Percentiles rank a stretch among this genome's conserved stretches.
These are phyloP conservation scores for Achaetomium macrosporum DNA, from an alignment of 2,329 filamentous ascomycete species.

Conservation along the genomic window DNA sequence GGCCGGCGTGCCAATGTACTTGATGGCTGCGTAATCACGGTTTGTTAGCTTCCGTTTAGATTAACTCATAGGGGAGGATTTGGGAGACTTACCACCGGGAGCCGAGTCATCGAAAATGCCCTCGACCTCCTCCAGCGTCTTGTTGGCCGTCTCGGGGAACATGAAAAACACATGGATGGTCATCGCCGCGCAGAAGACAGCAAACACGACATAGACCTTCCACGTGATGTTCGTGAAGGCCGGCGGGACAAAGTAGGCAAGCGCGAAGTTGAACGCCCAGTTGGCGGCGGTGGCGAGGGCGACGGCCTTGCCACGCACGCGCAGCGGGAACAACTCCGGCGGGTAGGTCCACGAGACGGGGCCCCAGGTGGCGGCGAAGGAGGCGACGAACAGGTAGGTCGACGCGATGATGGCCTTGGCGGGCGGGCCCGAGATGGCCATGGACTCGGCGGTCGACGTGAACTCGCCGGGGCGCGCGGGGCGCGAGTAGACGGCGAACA, in stretches of 20 bases:
- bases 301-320: conserved; percentile 35
- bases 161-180: conserved; percentile 31
- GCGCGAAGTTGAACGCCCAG: conserved; percentile 38
- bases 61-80: not conserved
- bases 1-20: conserved; percentile 36
- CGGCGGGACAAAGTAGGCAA: conserved; percentile 35
- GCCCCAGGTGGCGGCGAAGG: conserved; percentile 41
- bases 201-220: conserved; percentile 33
- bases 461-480: conserved; percentile 31
- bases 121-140: conserved; percentile 31
- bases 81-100: conserved; percentile 28
- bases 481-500: conserved; percentile 40
- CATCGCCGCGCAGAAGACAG: conserved; percentile 31
- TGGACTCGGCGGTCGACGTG: conserved; percentile 39
- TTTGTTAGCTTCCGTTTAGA: not conserved
- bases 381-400: conserved; percentile 59
- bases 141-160: conserved; percentile 34
- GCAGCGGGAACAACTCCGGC: conserved; percentile 42
- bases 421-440: conserved; percentile 41
- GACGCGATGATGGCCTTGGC: conserved; percentile 57
- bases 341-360: conserved; percentile 41
- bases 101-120: conserved; percentile 32
- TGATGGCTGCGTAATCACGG: conserved; percentile 26
- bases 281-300: conserved; percentile 32
- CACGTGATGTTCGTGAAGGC: conserved; percentile 35